Percentiles rank a stretch among this genome's conserved stretches.
Evolutionary conservation across 2,329 filamentous ascomycete genomes (phyloP).

Genomic region (Rhinocladiella mackenziei): DNA sequence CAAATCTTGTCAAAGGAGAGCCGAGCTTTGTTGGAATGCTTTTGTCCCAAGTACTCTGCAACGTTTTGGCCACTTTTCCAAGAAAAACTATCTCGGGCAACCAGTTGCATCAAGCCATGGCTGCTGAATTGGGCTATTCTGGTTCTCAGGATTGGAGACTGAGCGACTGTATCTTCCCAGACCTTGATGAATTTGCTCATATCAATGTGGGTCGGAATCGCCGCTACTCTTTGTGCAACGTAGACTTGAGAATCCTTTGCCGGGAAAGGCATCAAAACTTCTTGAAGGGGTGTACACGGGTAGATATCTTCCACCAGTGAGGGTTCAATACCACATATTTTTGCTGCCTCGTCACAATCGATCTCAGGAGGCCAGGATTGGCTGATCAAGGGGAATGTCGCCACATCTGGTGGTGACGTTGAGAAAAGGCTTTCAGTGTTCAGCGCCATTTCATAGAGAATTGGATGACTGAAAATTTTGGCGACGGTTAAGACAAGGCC

Average conservation of each 20-base stretch:
- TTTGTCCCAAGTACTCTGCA: constrained; percentile 28
- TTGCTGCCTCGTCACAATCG: too few species aligned
- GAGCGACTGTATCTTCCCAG: constrained; percentile 45
- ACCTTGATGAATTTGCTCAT: constrained; percentile 43
- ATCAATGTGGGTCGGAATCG: constrained; percentile 39
- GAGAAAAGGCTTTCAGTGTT: too few species aligned
- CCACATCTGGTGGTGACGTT: too few species aligned
- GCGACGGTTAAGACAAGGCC: too few species aligned
- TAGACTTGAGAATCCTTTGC: constrained; percentile 39
- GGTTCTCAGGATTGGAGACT: constrained; percentile 49
- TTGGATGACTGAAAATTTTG: too few species aligned
- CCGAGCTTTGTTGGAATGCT: constrained; percentile 36
- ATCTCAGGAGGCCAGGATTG: too few species aligned
- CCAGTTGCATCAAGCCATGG: constrained; percentile 40
- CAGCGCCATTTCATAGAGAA: too few species aligned
- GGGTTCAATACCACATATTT: too few species aligned
- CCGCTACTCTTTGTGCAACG: constrained; percentile 45
- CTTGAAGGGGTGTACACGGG: too few species aligned
- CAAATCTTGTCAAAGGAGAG: constrained; percentile 36
- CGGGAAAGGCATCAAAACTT: constrained; percentile 6
- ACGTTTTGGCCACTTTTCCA: constrained; percentile 36
- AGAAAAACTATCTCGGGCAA: constrained; percentile 36
- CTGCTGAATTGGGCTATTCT: constrained; percentile 41
- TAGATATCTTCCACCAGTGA: too few species aligned
- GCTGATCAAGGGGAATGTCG: too few species aligned